Evolutionary conservation across 768 basidiomycete species (phyloP), one percentile per base, ranked within the genome.

Genomic region (Tricholoma matsutake): DNA sequence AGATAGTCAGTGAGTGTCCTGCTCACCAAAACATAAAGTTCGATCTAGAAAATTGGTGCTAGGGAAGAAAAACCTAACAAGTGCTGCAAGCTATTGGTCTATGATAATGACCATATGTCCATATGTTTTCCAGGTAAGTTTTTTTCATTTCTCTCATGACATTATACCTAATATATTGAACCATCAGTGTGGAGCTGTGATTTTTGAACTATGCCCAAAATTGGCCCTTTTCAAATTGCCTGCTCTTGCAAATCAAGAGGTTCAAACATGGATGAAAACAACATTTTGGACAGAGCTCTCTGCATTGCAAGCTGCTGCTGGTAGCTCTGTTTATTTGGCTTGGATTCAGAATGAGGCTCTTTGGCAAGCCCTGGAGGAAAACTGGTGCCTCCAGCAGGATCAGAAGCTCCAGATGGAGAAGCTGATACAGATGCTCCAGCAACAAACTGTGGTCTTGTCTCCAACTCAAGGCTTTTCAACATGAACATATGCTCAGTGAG

Each of bases 41-140:
- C 4, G 8, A 4, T 32, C 8, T 8, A 32, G 31, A 32, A 32
- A 32, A 32, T 32, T 32, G 31, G 31, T 32, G 8, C 31, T 32
- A 32, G 31, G 31, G 4, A 32, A 32, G 31, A 32, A 32, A 32
- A 32, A 32, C 8, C 31, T 32, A 8, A 32, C 31, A 32, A 8
- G 31, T 8, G 31, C 65, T 6, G 59, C 67, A 18, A 68, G 65
- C 54, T 65, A 65, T 49, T 69, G 68, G 67, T 37, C 60, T 37
- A 64, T 70, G 67, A 55, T 64, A 5, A 65, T 68, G n/a, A n/a
- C n/a, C n/a, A n/a, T 63, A 14, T 64, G 65, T 1, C 65, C 65
- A 4, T 64, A 65, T 53, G 35, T 70, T 6, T 68, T 70, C 56
- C 67, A 67, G 57, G 66, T 67, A 32, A 25, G 31, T 25, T 4